Evolutionary conservation across 2,329 filamentous ascomycete genomes (phyloP), one percentile per base, ranked within the genome.

Genomic region (Sclerotinia sclerotiorum): DNA sequence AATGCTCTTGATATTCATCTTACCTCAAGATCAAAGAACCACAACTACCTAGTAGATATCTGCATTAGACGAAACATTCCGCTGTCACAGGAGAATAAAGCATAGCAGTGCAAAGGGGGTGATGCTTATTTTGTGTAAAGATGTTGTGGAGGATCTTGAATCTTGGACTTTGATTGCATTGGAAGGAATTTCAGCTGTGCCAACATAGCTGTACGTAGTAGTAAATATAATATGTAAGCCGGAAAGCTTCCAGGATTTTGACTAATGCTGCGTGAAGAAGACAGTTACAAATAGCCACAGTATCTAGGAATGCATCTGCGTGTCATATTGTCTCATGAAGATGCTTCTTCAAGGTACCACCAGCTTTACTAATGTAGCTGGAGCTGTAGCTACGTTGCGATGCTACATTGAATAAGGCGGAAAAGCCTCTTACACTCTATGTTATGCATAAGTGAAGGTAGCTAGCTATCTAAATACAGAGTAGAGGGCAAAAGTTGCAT

Each of bases 51-150:
- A 39, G 21, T 27, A 54, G 51, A 46, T 60, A 21, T 46, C 56
- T 39, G 10, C 24, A n/a, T 29, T 46, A 29, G 15, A 60, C 39
- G 42, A 48, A 32, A 48, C 57, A 46, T 60, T 17, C 57, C 57
- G 57, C 57, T 48, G 57, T 48, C 57, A 60, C 32, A 46, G 39
- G 35, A 58, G 15, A 21, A 32, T 60, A 48, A 7, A 46, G 56
- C 24, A 60, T n/a, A n/a, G 27, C 5, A 48, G 19, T 48, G 42
- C 57, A 24, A 46, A 32, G 44, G 29, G 1, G 24, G 32, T 32
- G 39, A 46, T 24, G 42, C 57, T 60, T 32, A 15, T 60, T n/a
- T n/a, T 15, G 52, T 10, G 24, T 60, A 5, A 15, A 46, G 24
- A 17, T 32, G 24, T 32, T 13, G 21, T 48, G 27, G 17, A 48